Evolutionary conservation across 1,284 basidiomycete species (phyloP).

Genomic region (Cryptococcus sp.): DNA sequence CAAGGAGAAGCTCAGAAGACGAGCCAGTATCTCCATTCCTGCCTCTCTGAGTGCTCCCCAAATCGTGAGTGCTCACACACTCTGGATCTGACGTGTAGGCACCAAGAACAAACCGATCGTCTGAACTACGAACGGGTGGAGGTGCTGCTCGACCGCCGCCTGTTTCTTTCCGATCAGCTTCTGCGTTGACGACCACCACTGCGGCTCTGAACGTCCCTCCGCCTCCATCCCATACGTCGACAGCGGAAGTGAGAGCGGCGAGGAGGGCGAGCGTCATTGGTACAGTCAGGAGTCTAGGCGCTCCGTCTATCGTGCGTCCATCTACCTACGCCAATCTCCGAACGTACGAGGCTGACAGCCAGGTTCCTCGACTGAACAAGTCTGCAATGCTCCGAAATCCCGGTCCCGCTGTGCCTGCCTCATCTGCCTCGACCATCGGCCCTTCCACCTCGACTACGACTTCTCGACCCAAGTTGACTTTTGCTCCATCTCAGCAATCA

Average conservation of each 20-base stretch:
- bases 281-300: slow-evolving; percentile 18
- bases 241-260: slow-evolving; percentile 1
- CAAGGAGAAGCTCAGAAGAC: slow-evolving; percentile 25
- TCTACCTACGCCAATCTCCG: not conserved
- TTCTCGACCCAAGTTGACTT: not conserved
- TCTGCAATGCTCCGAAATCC: slow-evolving; percentile 32
- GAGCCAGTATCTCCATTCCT: slow-evolving; percentile 27
- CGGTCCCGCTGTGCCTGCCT: not conserved
- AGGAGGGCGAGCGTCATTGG: slow-evolving; percentile 11
- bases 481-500: not conserved
- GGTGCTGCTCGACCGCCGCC: not conserved
- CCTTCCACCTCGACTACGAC: not conserved
- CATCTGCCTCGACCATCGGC: not conserved
- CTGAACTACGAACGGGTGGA: slow-evolving; percentile 18
- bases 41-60: slow-evolving; percentile 22
- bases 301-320: slow-evolving; percentile 25
- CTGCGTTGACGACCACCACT: slow-evolving; percentile 13
- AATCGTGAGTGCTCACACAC: slow-evolving; percentile 13
- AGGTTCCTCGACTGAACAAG: slow-evolving; percentile 37
- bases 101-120: slow-evolving; percentile 21
- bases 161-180: slow-evolving; percentile 9
- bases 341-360: not conserved
- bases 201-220: slow-evolving; percentile 9
- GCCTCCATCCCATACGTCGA: not conserved
- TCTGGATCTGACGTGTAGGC: slow-evolving; percentile 6